Percentiles rank a stretch among this genome's conserved stretches.
phyloP scores from a whole-genome alignment of 148 eudicot species.

The Vaccinium myrtillus region DNA sequence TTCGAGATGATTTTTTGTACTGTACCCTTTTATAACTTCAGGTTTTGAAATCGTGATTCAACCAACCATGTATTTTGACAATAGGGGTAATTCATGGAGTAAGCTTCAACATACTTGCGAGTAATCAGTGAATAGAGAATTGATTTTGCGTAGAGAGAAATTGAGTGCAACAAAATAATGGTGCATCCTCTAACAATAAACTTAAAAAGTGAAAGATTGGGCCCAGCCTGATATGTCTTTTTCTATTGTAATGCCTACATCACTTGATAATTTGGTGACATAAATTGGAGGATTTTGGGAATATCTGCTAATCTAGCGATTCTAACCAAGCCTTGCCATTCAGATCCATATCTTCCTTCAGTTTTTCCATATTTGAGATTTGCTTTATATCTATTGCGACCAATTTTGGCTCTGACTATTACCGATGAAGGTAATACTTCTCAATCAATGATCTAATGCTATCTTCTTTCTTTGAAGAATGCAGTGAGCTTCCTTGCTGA shows the following conservation, averaged over 20 bases:
- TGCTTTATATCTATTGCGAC: neutral
- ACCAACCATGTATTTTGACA: neutral
- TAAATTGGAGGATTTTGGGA: neutral
- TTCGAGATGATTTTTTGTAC: neutral
- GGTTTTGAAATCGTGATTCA: neutral
- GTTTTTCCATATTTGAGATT: neutral
- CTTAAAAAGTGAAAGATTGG: too few species aligned
- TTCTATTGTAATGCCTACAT: neutral
- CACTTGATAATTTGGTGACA: neutral
- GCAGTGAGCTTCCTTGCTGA: conserved; percentile 97
- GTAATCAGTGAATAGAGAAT: neutral
- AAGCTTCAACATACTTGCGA: neutral
- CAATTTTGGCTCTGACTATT: neutral
- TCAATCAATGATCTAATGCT: conserved; percentile 24
- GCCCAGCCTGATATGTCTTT: neutral
- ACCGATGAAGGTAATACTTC: neutral
- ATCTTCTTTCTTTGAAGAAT: conserved; percentile 37
- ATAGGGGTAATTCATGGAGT: neutral
- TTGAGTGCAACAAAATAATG: neutral
- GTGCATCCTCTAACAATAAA: conserved; percentile 7
- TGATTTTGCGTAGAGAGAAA: neutral
- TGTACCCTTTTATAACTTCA: neutral
- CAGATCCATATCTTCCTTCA: neutral
- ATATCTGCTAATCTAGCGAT: neutral
- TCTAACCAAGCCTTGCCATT: neutral